phyloP scores from a whole-genome alignment of 441 rosid species.

The Omphalea diandra region DNA sequence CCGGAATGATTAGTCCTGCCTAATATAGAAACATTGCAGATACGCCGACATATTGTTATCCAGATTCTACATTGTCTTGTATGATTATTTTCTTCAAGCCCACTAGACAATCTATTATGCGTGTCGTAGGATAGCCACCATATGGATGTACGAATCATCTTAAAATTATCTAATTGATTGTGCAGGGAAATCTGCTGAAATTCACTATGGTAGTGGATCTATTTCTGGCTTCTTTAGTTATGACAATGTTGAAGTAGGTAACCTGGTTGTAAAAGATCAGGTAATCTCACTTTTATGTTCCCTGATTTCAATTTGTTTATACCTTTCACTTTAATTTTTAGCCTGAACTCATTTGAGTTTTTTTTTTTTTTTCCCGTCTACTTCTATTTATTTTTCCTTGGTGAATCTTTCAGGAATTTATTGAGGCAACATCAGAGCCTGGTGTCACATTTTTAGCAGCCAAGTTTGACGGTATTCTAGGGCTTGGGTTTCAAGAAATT shows the following conservation, averaged over 20 bases:
- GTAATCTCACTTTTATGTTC: slow-evolving; percentile 37
- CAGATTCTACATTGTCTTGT: too few species aligned
- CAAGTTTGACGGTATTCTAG: slow-evolving; percentile 85
- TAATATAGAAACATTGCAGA: too few species aligned
- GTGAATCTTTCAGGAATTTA: slow-evolving; percentile 51
- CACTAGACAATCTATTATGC: background rate
- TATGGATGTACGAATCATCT: background rate
- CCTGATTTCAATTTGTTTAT: background rate
- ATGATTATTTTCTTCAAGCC: background rate
- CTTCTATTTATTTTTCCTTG: background rate
- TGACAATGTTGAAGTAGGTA: slow-evolving; percentile 62
- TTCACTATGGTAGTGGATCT: slow-evolving; percentile 72
- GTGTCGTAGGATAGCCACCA: too few species aligned
- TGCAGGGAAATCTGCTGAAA: slow-evolving; percentile 61
- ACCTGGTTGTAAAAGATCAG: slow-evolving; percentile 64
- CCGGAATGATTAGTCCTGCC: background rate
- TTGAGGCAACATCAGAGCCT: slow-evolving; percentile 82
- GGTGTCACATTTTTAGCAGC: slow-evolving; percentile 62
- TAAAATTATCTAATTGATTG: background rate
- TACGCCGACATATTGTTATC: too few species aligned
- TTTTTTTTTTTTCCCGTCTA: background rate
- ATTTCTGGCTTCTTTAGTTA: slow-evolving; percentile 77
- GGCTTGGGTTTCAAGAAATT: slow-evolving; percentile 86
- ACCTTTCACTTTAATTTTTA: background rate
- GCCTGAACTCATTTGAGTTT: background rate